Evolutionary conservation across 768 basidiomycete genomes (phyloP), one percentile per base, ranked within the genome.

Genomic region (Mycena latifolia): DNA sequence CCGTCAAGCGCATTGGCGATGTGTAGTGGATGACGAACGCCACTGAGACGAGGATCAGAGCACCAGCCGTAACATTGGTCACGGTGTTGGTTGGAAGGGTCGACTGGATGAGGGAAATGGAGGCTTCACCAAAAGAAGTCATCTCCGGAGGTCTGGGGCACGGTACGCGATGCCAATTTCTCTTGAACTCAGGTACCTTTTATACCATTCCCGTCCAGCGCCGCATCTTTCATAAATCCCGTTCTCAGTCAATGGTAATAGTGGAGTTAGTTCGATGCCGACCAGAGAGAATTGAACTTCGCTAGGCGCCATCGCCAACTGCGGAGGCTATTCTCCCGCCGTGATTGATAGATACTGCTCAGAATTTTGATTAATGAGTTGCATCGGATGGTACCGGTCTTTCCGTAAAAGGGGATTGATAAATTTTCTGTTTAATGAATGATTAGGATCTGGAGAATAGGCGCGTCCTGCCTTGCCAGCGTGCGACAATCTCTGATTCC

Each of bases 1-100:
- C 41, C 1, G 52, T 47, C 52, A 62, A 18, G 5, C 61, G 52
- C 22, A 25, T 46, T n/a, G 61, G 61, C 24, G 61, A 62, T 29
- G 43, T 37, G 45, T 47, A 47, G 51, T 37, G 43, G 43, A 37
- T 3, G 22, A 37, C 8, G 43, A 17, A 46, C 17, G 29, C 41
- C 18, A 43, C 24, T 17, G 37, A 35, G 8, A 18, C n/a, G n/a
- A 62, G 41, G 43, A 47, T 39, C 7, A 50, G 17, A 20, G 37
- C 29, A 29, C 27, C 50, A 18, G 22, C 1, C 8, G 33, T 29
- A 17, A 43, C 3, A 14, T 28, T 50, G n/a, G 39, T 43, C 27
- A 22, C 24, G 28, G 11, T 52, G 15, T 12, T 53, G 8, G 48
- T 14, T 17, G 50, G 51, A 15, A 24, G 39, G 4, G 51, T 41